phyloP scores from a whole-genome alignment of 352 stramenopile genomes.

The Phytopythium delawarense region DNA sequence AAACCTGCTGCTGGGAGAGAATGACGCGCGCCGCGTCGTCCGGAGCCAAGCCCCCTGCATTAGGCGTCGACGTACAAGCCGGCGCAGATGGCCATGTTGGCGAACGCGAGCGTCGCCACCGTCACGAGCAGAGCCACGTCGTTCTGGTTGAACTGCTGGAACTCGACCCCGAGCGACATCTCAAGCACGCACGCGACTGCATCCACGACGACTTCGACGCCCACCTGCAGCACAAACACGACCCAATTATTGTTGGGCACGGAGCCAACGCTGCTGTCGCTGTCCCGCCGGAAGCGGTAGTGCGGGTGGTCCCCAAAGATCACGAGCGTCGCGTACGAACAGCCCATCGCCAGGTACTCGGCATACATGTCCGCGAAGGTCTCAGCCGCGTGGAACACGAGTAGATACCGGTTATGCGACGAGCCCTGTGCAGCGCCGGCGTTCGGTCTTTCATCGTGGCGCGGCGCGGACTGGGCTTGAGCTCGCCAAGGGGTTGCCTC shows the following conservation, averaged over 20 bases:
- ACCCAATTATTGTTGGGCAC: background rate
- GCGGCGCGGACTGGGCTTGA: background rate
- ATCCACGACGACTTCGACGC: constrained; percentile 7
- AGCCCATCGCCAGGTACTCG: constrained; percentile 42
- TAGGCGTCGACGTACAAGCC: constrained; percentile 10
- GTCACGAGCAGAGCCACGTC: constrained; percentile 27
- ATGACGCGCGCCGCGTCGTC: too few species aligned
- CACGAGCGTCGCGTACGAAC: constrained; percentile 27
- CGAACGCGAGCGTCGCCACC: constrained; percentile 19
- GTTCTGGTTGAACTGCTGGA: constrained; percentile 17
- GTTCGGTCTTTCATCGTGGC: background rate
- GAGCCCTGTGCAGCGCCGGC: background rate
- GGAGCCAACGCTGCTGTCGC: background rate
- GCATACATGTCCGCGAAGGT: constrained; percentile 39
- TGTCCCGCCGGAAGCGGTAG: constrained; percentile 11
- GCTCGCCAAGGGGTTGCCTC: background rate
- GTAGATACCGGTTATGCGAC: constrained; percentile 3
- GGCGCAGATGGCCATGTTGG: constrained; percentile 17
- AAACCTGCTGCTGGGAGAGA: too few species aligned
- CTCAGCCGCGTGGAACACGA: constrained; percentile 19
- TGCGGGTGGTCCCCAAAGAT: constrained; percentile 28
- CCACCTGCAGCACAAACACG: constrained; percentile 15
- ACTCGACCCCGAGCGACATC: constrained; percentile 15
- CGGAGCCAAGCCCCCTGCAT: background rate
- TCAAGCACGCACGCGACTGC: constrained; percentile 18